Evolutionary conservation across 305 asterid species (phyloP).

Genomic region (Fraxinus ornus): DNA sequence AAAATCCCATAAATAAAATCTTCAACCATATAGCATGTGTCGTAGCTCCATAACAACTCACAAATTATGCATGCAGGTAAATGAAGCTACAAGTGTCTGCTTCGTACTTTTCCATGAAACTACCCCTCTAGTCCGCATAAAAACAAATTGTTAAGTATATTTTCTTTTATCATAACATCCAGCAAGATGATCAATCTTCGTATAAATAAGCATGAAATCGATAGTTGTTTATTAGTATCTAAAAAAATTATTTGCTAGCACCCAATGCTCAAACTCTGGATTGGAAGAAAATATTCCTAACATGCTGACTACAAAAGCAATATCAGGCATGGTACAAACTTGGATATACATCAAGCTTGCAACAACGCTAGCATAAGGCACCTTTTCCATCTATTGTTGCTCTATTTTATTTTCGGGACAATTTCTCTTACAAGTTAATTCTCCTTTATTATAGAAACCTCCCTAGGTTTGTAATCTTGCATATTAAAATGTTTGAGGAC

Average conservation of each 20-base stretch:
- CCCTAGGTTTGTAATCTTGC: not conserved
- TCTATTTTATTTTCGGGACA: not conserved
- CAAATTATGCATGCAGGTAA: not conserved
- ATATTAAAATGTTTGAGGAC: not conserved
- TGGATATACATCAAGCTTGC: not conserved
- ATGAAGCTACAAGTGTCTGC: not conserved
- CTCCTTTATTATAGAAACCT: not conserved
- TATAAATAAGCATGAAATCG: not conserved
- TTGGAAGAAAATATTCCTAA: not conserved
- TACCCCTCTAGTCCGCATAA: not conserved
- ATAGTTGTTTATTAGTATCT: not conserved
- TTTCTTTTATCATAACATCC: not conserved
- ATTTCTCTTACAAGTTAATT: not conserved
- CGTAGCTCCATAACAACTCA: not conserved
- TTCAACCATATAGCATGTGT: not conserved
- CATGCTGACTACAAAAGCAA: not conserved
- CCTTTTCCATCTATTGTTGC: not conserved
- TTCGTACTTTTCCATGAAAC: not conserved
- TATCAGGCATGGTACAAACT: not conserved
- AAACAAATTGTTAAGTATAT: not conserved
- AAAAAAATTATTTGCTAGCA: not conserved
- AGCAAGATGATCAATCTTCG: not conserved
- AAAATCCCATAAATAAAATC: not conserved
- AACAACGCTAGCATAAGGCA: not conserved
- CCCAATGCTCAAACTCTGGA: not conserved